Conservation (phyloP, 139 green algal species). For the Dunaliella sp. region DNA sequence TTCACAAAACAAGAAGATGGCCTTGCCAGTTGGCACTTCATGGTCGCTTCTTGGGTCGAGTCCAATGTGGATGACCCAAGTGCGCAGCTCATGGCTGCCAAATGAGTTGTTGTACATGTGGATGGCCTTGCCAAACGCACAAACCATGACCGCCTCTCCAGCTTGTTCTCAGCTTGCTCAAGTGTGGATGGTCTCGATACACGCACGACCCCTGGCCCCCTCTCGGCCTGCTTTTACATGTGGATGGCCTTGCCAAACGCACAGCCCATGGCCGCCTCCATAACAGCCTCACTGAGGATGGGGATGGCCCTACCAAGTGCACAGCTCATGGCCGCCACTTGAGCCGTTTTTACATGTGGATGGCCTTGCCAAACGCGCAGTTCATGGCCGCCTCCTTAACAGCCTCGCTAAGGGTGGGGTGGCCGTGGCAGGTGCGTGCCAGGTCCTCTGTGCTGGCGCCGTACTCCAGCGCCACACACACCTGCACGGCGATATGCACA, state of each 20-base stretch:
- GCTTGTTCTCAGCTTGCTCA: conserved; percentile 92
- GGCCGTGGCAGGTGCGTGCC: conserved; percentile 93
- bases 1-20: too few relatives aligned
- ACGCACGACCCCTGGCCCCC: conserved; percentile 20
- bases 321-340: neutral
- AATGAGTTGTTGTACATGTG: too few relatives aligned
- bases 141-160: conserved; percentile 93
- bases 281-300: conserved; percentile 94
- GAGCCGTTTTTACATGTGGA: conserved; percentile 76
- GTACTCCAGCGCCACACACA: conserved; percentile 91
- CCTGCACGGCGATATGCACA: conserved; percentile 39
- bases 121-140: conserved; percentile 85
- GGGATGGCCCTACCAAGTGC: conserved; percentile 96
- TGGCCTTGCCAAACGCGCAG: conserved; percentile 80
- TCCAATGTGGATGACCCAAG: too few relatives aligned
- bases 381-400: conserved; percentile 96
- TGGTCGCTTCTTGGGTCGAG: too few relatives aligned
- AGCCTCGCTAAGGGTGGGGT: conserved; percentile 95
- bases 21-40: too few relatives aligned
- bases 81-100: too few relatives aligned
- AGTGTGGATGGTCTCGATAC: conserved; percentile 97
- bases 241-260: conserved; percentile 90
- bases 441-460: conserved; percentile 80
- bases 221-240: conserved; percentile 54
- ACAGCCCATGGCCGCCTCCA: conserved; percentile 91